Percentiles rank a stretch among this genome's conserved stretches.
Conservation (phyloP, 139 green algal genomes). For the Desmodesmus armatus region DNA sequence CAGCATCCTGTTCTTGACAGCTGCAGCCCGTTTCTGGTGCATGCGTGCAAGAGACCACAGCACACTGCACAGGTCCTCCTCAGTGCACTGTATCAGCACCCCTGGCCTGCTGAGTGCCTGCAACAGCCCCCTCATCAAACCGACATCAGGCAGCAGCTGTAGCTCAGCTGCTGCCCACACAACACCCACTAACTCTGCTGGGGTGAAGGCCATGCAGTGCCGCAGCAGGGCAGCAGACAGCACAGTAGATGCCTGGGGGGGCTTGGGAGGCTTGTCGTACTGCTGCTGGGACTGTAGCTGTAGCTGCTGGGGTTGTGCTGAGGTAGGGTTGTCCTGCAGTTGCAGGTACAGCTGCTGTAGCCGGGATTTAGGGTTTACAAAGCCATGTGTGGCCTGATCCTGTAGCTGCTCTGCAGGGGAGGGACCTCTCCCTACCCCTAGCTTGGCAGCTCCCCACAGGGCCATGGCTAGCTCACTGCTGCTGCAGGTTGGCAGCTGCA, state of each 20-base stretch:
- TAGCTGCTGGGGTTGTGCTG: not conserved
- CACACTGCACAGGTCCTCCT: not conserved
- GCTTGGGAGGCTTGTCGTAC: not conserved
- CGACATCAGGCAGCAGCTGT: constrained; percentile 14
- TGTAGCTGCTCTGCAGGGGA: no score
- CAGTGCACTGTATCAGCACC: constrained; percentile 27
- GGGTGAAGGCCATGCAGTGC: not conserved
- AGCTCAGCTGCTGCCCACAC: constrained; percentile 36
- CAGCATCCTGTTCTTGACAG: not conserved
- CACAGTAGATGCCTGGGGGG: not conserved
- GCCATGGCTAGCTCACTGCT: constrained; percentile 7
- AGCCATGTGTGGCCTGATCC: no score
- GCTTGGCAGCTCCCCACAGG: no score
- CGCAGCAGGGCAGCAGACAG: constrained; percentile 14
- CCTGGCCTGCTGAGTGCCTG: not conserved
- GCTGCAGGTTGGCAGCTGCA: not conserved
- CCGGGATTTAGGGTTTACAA: not conserved
- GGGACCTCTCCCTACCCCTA: no score
- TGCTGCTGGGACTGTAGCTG: not conserved
- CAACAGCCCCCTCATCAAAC: constrained; percentile 2
- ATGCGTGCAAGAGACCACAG: constrained; percentile 15
- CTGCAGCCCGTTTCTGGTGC: constrained; percentile 14
- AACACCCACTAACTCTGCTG: not conserved
- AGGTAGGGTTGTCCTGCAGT: constrained; percentile 3
- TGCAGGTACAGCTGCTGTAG: constrained; percentile 2